A percentile compares a stretch with the other conserved stretches of the same genome.
phyloP scores from a whole-genome alignment of 441 rosid genomes.

The Adansonia grandidieri region DNA sequence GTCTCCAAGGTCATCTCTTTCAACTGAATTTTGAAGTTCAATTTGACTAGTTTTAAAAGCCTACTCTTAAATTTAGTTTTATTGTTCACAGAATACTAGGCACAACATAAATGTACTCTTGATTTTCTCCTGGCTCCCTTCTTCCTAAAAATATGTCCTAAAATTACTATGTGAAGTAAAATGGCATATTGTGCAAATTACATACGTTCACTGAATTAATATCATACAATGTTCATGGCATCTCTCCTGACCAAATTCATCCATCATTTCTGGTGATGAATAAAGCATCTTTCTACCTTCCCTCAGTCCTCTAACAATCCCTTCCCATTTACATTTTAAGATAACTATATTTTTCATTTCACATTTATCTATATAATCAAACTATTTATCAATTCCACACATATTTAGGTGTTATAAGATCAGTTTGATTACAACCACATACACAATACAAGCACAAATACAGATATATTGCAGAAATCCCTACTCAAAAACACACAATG shows the following conservation, averaged over 20 bases:
- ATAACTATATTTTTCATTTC: background rate
- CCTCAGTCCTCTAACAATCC: background rate
- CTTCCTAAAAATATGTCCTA: background rate
- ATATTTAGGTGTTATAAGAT: background rate
- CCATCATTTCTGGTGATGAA: background rate
- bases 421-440: background rate
- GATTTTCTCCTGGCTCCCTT: background rate
- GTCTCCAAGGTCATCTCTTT: background rate
- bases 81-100: background rate
- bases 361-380: conserved; percentile 1
- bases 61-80: background rate
- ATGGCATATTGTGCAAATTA: background rate
- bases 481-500: background rate
- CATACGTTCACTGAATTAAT: background rate
- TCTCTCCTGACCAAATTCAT: background rate
- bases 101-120: background rate
- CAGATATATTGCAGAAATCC: too few species aligned
- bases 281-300: background rate
- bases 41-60: background rate
- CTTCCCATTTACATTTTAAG: background rate
- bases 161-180: background rate
- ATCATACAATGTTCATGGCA: background rate
- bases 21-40: background rate
- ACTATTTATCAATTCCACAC: background rate
- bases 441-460: background rate